A percentile compares a stretch with the other conserved stretches of the same genome.
phyloP scores from a whole-genome alignment of 202 grass and related monocot species.

The Thinopyrum obtusiflorum region DNA sequence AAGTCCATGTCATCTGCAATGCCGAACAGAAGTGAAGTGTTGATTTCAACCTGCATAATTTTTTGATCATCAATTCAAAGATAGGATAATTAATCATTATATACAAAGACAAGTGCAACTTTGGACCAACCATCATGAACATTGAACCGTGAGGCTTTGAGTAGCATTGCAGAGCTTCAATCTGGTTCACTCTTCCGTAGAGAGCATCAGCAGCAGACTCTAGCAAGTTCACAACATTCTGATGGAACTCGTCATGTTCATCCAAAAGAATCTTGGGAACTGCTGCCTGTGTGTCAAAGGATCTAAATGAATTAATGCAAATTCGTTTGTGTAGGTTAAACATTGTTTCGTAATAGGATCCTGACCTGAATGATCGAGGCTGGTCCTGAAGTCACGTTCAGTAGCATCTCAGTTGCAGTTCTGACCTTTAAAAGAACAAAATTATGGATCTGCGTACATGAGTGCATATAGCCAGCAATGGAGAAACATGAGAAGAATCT shows the following conservation, averaged over 20 bases:
- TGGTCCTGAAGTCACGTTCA: conserved; percentile 79
- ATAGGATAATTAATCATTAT: not conserved
- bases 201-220: conserved; percentile 61
- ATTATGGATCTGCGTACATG: conserved; percentile 10
- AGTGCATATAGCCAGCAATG: not conserved
- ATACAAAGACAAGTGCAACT: not conserved
- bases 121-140: conserved; percentile 84
- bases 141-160: conserved; percentile 82
- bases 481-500: not conserved
- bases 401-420: conserved; percentile 67
- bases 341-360: not conserved
- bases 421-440: conserved; percentile 58
- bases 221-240: conserved; percentile 44
- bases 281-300: conserved; percentile 46
- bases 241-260: conserved; percentile 64
- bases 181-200: conserved; percentile 54
- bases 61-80: not conserved
- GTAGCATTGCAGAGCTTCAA: conserved; percentile 66
- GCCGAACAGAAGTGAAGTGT: conserved; percentile 54
- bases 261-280: conserved; percentile 64
- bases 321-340: not conserved
- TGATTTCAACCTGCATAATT: conserved; percentile 69
- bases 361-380: conserved; percentile 82
- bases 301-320: not conserved
- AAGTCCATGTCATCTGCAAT: conserved; percentile 80